Percentiles rank a stretch among this genome's conserved stretches.
Evolutionary conservation across 1,284 basidiomycete species (phyloP).

Genomic region (Hemileia vastatrix): DNA sequence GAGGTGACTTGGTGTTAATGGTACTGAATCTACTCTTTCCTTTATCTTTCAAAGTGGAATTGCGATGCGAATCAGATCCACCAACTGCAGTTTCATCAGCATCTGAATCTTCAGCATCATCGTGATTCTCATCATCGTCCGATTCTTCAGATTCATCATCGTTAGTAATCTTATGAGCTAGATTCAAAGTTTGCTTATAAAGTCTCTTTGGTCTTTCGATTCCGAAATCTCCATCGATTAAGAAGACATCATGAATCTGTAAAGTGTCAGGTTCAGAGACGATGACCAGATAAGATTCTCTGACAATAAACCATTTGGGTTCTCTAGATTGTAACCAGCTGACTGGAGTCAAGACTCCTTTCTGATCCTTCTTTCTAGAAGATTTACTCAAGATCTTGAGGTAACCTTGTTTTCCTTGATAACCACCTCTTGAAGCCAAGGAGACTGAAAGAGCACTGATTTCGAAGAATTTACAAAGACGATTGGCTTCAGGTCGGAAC

Average conservation of each 20-base stretch:
- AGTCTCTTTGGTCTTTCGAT: constrained; percentile 55
- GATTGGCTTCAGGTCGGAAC: constrained; percentile 89
- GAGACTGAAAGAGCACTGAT: constrained; percentile 76
- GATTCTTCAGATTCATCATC: constrained; percentile 1
- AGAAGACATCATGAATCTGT: constrained; percentile 85
- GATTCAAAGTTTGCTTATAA: constrained; percentile 41
- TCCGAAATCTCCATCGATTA: constrained; percentile 78
- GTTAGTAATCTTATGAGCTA: too few relatives aligned
- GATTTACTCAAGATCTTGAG: constrained; percentile 48
- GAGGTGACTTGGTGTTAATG: constrained; percentile 8
- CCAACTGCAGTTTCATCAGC: not conserved
- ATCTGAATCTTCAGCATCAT: not conserved
- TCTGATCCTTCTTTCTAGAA: too few relatives aligned
- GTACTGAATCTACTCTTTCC: not conserved
- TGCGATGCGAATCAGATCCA: not conserved
- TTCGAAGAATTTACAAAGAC: constrained; percentile 83
- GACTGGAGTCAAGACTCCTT: constrained; percentile 45
- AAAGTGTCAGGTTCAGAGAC: constrained; percentile 77
- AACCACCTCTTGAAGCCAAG: constrained; percentile 70
- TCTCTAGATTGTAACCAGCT: constrained; percentile 61
- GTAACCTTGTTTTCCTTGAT: constrained; percentile 74
- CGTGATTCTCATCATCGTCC: not conserved
- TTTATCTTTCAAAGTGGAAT: not conserved
- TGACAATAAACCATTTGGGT: constrained; percentile 81
- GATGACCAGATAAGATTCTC: constrained; percentile 83